Conservation (phyloP, 306 rosid genomes). For the Dryas octopetala region DNA sequence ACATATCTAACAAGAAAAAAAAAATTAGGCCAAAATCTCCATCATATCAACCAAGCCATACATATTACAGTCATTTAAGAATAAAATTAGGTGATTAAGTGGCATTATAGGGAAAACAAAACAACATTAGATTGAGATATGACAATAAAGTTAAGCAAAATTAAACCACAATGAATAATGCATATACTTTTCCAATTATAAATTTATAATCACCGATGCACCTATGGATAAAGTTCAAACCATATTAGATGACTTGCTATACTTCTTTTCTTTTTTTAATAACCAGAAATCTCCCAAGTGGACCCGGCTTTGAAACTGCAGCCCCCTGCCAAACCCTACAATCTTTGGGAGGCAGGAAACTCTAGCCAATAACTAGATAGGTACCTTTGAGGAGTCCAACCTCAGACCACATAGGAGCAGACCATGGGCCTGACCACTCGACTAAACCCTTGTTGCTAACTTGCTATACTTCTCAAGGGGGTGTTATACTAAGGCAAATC, state of each 20-base stretch:
- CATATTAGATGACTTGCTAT: neutral
- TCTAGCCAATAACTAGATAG: neutral
- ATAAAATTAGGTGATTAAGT: neutral
- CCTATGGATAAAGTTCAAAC: too few relatives aligned
- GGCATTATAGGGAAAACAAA: neutral
- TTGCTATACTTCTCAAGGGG: too few relatives aligned
- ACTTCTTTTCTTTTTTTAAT: neutral
- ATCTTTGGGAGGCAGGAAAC: neutral
- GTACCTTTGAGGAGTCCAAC: neutral
- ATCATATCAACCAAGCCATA: neutral
- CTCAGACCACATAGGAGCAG: too few relatives aligned
- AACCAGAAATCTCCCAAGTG: neutral
- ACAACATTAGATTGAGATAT: too few relatives aligned
- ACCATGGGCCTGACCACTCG: too few relatives aligned
- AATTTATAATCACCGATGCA: too few relatives aligned
- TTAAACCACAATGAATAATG: too few relatives aligned
- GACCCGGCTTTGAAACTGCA: too few relatives aligned
- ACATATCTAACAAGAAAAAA: conserved; percentile 47
- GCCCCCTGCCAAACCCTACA: neutral
- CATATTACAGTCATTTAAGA: neutral
- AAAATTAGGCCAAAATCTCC: conserved; percentile 2
- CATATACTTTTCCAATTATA: too few relatives aligned
- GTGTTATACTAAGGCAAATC: too few relatives aligned
- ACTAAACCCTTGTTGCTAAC: too few relatives aligned
- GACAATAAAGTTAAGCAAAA: too few relatives aligned